Evolutionary conservation across 1,284 basidiomycete species (phyloP), one percentile per base, ranked within the genome.

Genomic region (Pholiota adiposa): DNA sequence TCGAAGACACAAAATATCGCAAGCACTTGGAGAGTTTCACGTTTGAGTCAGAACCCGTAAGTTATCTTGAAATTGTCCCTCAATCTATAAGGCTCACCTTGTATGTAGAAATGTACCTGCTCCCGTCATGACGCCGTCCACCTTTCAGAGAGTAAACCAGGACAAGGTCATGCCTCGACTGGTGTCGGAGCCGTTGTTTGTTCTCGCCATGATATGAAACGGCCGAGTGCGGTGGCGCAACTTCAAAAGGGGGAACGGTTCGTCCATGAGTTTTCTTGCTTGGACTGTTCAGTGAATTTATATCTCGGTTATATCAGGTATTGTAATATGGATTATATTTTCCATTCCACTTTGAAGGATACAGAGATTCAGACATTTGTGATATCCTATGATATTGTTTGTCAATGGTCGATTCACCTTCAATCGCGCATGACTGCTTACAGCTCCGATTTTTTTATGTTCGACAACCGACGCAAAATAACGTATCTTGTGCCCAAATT

Each of bases 211-310:
- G 70, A 67, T 11, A 65, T 75, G 43, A 66, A 69, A 14, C 60
- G 70, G 0, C 65, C 67, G 12, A 58, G 61, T 25, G 65, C 66
- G 0, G 62, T 73, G 0, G 74, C 69, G 0, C 72, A 76, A 56
- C 63, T 78, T 0, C 75, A 76, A 48, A 69, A 70, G 27, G 76
- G 76, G 0, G 76, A 78, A 65, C 50, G 65, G 76, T 78, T 56
- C 14, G 65, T 62, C 6, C 4, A 3, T n/a, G n/a, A n/a, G n/a
- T n/a, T n/a, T n/a, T 38, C 11, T 4, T 16, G 25, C 4, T 8
- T 33, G 6, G 48, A 25, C 7, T 50, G 33, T 56, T n/a, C n/a
- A n/a, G n/a, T n/a, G n/a, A n/a, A n/a, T n/a, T n/a, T n/a, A n/a
- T n/a, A n/a, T n/a, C n/a, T n/a, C n/a, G n/a, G n/a, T n/a, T n/a